Evolutionary conservation across 768 basidiomycete species (phyloP), one percentile per base, ranked within the genome.

Genomic region (Trichaptum fuscoviolaceum): DNA sequence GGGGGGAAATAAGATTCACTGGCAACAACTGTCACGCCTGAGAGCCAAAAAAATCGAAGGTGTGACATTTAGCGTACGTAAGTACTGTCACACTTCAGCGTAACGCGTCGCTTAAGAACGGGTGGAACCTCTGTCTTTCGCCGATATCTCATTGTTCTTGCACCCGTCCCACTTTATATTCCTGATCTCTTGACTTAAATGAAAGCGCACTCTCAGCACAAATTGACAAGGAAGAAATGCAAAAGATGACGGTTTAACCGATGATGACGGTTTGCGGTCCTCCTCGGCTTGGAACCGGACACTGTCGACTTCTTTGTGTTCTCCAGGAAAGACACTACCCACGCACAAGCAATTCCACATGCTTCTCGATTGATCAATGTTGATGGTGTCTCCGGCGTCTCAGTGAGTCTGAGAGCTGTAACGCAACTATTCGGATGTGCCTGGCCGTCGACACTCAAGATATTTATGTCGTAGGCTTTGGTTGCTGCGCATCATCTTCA

Each of bases 271-370:
- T 20, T 52, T 12, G 42, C 20, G 42, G 42, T 20, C 42, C 3
- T 52, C 42, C 12, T 52, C 42, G 20, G 42, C 42, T 15, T 52
- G 42, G 42, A 5, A 52, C 42, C 42, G 42, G 20, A 20, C 20
- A 15, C 15, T 52, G 20, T 52, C 15, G 42, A 15, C 42, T 52
- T 52, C 42, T 52, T 36, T 17, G 7, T 17, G 17, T 36, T 36
- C 35, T 52, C 42, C 15, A 20, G 5, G 5, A 20, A 4, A 52
- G 42, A 52, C 20, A 12, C 42, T 52, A 52, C 42, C 42, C 42
- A 52, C 42, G 42, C 42, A 52, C 42, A 52, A 52, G 42, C 42
- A 52, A 52, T 52, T 52, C 42, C 42, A 52, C 42, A 52, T 52
- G 42, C 42, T 52, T 52, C 42, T 52, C 42, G 42, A 52, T 52